Percentiles rank a stretch among this genome's conserved stretches.
phyloP scores from a whole-genome alignment of 2,329 filamentous ascomycete genomes.

The Pseudogymnoascus sp. region DNA sequence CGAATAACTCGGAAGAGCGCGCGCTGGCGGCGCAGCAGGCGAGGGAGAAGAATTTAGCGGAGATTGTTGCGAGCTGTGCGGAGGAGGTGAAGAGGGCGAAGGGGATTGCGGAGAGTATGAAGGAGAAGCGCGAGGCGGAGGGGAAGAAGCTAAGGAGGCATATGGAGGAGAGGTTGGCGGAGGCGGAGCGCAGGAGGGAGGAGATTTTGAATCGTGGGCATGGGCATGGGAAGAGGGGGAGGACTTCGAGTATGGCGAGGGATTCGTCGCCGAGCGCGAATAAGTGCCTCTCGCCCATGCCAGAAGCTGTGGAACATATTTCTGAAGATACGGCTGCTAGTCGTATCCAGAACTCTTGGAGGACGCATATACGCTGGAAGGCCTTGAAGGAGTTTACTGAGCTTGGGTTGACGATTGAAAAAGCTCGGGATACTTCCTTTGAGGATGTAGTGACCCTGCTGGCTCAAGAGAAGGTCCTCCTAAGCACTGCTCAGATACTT shows the following conservation, averaged over 20 bases:
- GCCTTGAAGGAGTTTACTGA: constrained; percentile 59
- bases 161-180: constrained; percentile 73
- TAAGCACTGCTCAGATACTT: constrained; percentile 59
- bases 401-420: constrained; percentile 62
- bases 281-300: constrained; percentile 43
- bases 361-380: constrained; percentile 48
- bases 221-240: constrained; percentile 41
- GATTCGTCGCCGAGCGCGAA: constrained; percentile 35
- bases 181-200: constrained; percentile 65
- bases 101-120: constrained; percentile 74
- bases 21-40: constrained; percentile 71
- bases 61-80: constrained; percentile 73
- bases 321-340: constrained; percentile 55
- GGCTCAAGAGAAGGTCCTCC: constrained; percentile 57
- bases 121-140: constrained; percentile 71
- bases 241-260: constrained; percentile 44
- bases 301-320: constrained; percentile 41
- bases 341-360: constrained; percentile 66
- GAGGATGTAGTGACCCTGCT: constrained; percentile 66
- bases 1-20: constrained; percentile 63
- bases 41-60: constrained; percentile 71
- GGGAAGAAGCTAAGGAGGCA: constrained; percentile 61
- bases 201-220: constrained; percentile 50
- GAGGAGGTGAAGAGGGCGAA: constrained; percentile 79
- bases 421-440: constrained; percentile 62